Base-by-base conservation (phyloP, 345 rosid genomes). In the Cochlearia excelsa region DNA sequence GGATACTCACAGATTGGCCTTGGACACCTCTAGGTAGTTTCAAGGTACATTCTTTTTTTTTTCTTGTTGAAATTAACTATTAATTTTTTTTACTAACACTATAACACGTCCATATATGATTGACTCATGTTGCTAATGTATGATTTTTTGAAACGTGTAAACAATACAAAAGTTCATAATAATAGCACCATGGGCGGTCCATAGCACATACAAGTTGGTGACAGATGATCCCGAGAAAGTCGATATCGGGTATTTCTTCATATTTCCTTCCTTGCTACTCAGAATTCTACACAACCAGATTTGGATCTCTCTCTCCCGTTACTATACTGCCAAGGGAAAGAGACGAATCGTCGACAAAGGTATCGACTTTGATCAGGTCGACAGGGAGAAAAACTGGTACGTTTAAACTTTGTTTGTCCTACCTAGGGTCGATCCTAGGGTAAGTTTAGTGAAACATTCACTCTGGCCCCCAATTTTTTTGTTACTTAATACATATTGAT, bases 351-450 rank as follows among this genome's bases (percentile, higher is more conserved):
- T 85, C 5, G 79, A 85, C 59, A 82, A 68, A 62, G 68, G 74
- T 61, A 81, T 85, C 56, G 93, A 85, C 57, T 81, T 81, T 76
- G 70, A 78, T 26, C 93, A 85, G 65, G 80, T 83, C 53, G 86
- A 81, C 60, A 70, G 88, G 38, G 88, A 85, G 73, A 77, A 73
- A 26, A 77, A 72, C 61, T 83, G 93, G 86, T 85, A 39, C 50
- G 64, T 23, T 50, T 8, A 7, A 27, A 35, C 28, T 11, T 35
- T 8, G 31, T 27, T 54, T 3, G 6, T 31, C 39, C n/a, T 5
- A 37, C 26, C 11, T 46, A 5, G 23, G 23, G 23, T 16, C 23
- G 23, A 16, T 16, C 23, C 23, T 16, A 16, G 23, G 23, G 23
- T 16, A 16, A 16, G 23, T 16, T 16, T 16, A 16, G 23, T 16